Base-by-base conservation (phyloP, 768 basidiomycete species). In the Coprinopsis sp. region DNA sequence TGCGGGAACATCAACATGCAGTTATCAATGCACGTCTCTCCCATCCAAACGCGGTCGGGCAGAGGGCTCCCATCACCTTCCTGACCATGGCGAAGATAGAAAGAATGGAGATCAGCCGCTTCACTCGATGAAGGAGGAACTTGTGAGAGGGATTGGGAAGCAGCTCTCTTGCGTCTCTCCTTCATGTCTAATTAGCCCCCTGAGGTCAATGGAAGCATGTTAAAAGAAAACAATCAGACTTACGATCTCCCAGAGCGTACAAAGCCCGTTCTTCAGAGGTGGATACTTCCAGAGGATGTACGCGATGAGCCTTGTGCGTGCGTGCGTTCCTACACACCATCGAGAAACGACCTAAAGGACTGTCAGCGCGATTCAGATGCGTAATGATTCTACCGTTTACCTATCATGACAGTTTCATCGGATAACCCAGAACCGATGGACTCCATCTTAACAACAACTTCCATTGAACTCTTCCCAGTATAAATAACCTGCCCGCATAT, bases 371-470 rank as follows among this genome's bases (percentile, higher is more conserved):
- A 37, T 37, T 10, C 22, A 18, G 14, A 14, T 10, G 48, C 16
- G 18, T 38, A 21, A 3, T 30, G 23, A 16, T 31, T 27, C 28
- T 12, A 30, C 10, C 38, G 50, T 40, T 37, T 58, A 81, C 87
- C 87, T 31, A 91, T 67, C 53, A 87, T 68, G 25, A 88, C 75
- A 6, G 84, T 83, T 51, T 81, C 73, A 14, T 78, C 77, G 4
- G 68, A 64, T 25, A 66, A 67, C 14, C 67, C 68, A n/a, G 56
- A 58, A 16, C 71, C 71, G 23, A 82, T 63, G 2, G 72, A 79
- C 58, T 91, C 87, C 84, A 91, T 86, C 60, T 84, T 86, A 33
- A 93, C 83, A 3, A 80, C 85, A n/a, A 91, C 80, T 58, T 91
- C 88, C 79, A 91, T 87, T 0, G 85, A 87, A 46, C 82, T 85